Percentiles rank a stretch among this genome's conserved stretches.
Evolutionary conservation across 1,284 basidiomycete species (phyloP).

Genomic region (Malassezia psittaci): DNA sequence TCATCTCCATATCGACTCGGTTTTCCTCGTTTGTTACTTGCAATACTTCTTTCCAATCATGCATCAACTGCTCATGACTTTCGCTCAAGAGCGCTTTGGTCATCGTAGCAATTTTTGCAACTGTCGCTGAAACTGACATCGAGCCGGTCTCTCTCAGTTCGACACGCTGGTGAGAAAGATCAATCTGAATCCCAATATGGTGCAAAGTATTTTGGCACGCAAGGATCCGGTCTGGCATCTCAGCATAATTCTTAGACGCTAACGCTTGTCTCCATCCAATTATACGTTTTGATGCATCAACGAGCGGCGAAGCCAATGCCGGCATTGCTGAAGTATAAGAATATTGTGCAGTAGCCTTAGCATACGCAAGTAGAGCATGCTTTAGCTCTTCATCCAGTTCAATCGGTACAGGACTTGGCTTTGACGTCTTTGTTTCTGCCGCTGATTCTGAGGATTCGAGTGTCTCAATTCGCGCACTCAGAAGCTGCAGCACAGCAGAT

Average conservation of each 20-base stretch:
- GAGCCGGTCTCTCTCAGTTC: neutral
- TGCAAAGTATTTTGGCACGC: neutral
- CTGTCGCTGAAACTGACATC: too few species aligned
- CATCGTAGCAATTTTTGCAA: neutral
- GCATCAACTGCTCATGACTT: neutral
- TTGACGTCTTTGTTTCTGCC: neutral
- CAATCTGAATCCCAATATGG: neutral
- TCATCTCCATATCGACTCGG: too few species aligned
- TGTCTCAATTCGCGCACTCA: conserved; percentile 9
- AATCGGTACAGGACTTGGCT: neutral
- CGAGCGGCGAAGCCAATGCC: neutral
- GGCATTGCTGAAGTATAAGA: conserved; percentile 1
- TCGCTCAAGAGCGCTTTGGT: neutral
- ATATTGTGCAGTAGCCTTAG: conserved; percentile 4
- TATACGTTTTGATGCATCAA: neutral
- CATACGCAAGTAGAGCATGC: conserved; percentile 1
- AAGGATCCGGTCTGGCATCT: neutral
- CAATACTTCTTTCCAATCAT: neutral
- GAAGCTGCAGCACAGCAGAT: conserved; percentile 7
- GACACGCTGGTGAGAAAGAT: neutral
- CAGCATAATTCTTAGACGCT: neutral
- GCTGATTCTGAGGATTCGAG: neutral
- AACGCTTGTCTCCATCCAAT: neutral
- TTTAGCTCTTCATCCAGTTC: conserved; percentile 2
- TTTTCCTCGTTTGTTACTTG: neutral